Evolutionary conservation across 1,284 basidiomycete species (phyloP), one percentile per base, ranked within the genome.

Genomic region (Ganoderma boninense): DNA sequence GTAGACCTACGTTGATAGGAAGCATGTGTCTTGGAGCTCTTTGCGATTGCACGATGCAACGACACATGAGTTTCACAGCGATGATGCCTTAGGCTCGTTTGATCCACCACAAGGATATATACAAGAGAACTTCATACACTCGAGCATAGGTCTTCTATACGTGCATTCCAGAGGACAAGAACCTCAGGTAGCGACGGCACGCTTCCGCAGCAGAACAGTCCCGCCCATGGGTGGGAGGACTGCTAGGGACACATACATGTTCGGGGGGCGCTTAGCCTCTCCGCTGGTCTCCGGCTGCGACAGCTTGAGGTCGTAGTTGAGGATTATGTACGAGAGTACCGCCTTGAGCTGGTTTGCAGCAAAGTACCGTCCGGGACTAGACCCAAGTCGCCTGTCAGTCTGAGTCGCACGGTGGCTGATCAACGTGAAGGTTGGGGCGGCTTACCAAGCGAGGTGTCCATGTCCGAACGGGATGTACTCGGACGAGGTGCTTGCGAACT

Each of bases 361-460:
- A 70, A 87, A 86, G 77, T 84, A 85, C 1, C 85, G 78, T 0
- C 84, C 85, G 4, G 85, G 84, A 68, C 83, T 79, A 62, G 7
- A 2, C 49, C 8, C n/a, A 10, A 8, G 29, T 46, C 44, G 20
- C 11, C 20, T 32, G 13, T 16, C 23, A 52, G 49, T 20, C 63
- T 13, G 6, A n/a, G n/a, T 11, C 11, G 6, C 38, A 11, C 38
- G 8, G 38, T 11, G 38, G 4, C 5, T 0, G 11, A 40, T 10
- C 38, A 40, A 32, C 32, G 32, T 32, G 32, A 4, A 35, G 0
- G 11, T 26, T 11, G 7, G 29, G 32, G n/a, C n/a, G n/a, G 67
- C 76, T 23, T 59, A 80, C 79, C 80, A 81, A 35, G 78, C 77
- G 67, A 77, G 78, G 23, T 72, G 66, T 2, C 79, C 79, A 57